phyloP scores from a whole-genome alignment of 148 eudicot genomes.

The Cornus suecica region DNA sequence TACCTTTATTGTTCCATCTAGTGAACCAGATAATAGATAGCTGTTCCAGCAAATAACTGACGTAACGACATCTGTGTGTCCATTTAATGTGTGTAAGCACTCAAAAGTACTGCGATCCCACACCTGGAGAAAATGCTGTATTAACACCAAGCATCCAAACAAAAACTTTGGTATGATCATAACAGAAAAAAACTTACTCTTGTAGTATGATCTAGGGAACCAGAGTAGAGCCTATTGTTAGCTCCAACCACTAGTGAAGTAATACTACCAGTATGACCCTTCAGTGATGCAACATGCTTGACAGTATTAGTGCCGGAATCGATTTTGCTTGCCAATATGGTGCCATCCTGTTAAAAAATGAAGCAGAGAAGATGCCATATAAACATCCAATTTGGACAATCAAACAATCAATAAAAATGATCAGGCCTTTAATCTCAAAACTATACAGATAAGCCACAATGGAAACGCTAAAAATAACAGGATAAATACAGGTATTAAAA shows the following conservation, averaged over 20 bases:
- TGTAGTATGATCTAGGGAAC: slow-evolving; percentile 51
- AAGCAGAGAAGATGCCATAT: neutral
- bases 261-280: slow-evolving; percentile 48
- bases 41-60: slow-evolving; percentile 52
- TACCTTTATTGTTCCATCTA: slow-evolving; percentile 53
- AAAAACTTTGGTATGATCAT: neutral
- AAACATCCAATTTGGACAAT: neutral
- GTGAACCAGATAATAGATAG: slow-evolving; percentile 49
- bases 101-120: slow-evolving; percentile 51
- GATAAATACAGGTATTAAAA: neutral
- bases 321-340: slow-evolving; percentile 49
- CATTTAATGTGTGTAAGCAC: slow-evolving; percentile 43
- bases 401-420: neutral
- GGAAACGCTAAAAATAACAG: neutral
- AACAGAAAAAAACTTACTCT: slow-evolving; percentile 20
- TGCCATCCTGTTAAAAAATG: slow-evolving; percentile 43
- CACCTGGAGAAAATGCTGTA: slow-evolving; percentile 16
- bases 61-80: slow-evolving; percentile 39
- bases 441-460: neutral
- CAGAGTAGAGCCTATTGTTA: slow-evolving; percentile 50
- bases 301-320: slow-evolving; percentile 22
- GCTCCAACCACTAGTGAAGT: slow-evolving; percentile 48
- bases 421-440: neutral
- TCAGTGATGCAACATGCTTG: slow-evolving; percentile 30
- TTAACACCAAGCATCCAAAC: neutral